Evolutionary conservation across 2,329 filamentous ascomycete species (phyloP).

Genomic region (Didymella keratinophila): DNA sequence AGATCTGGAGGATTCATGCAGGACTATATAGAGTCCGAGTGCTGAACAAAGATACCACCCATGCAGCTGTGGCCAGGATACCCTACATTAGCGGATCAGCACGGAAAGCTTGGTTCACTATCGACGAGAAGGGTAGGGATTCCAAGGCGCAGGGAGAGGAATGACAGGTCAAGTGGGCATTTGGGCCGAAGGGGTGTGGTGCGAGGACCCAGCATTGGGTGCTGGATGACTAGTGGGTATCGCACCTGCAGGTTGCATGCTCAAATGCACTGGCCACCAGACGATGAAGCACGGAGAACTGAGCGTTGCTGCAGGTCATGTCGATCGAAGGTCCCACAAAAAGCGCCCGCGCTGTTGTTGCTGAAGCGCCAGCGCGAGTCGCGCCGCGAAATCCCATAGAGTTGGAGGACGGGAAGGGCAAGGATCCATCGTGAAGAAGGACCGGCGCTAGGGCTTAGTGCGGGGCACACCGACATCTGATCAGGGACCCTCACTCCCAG

Average conservation of each 20-base stretch:
- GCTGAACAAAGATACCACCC: constrained; percentile 32
- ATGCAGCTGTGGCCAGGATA: constrained; percentile 37
- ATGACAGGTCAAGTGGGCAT: constrained; percentile 42
- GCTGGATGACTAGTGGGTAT: constrained; percentile 34
- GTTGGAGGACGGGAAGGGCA: constrained; percentile 19
- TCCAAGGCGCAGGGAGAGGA: constrained; percentile 38
- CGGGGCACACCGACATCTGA: constrained; percentile 33
- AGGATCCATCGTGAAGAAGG: constrained; percentile 16
- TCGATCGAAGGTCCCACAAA: constrained; percentile 38
- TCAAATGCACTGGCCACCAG: constrained; percentile 36
- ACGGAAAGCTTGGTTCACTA: constrained; percentile 49
- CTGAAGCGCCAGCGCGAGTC: constrained; percentile 21
- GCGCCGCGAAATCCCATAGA: constrained; percentile 22
- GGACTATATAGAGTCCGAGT: constrained; percentile 21
- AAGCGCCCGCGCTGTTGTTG: constrained; percentile 18
- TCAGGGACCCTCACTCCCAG: constrained; percentile 28
- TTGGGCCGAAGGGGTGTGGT: constrained; percentile 40
- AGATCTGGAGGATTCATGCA: constrained; percentile 12
- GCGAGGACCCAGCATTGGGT: constrained; percentile 25
- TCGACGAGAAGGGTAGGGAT: constrained; percentile 39
- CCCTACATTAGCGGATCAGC: constrained; percentile 46
- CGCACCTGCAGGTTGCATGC: constrained; percentile 37
- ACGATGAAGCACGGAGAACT: constrained; percentile 34
- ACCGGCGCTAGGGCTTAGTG: constrained; percentile 27
- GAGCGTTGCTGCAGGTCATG: constrained; percentile 44